These are phyloP conservation scores for Penicillium dipodomyicola DNA, from an alignment of 495 filamentous ascomycete genomes.

Conservation along the genomic window DNA sequence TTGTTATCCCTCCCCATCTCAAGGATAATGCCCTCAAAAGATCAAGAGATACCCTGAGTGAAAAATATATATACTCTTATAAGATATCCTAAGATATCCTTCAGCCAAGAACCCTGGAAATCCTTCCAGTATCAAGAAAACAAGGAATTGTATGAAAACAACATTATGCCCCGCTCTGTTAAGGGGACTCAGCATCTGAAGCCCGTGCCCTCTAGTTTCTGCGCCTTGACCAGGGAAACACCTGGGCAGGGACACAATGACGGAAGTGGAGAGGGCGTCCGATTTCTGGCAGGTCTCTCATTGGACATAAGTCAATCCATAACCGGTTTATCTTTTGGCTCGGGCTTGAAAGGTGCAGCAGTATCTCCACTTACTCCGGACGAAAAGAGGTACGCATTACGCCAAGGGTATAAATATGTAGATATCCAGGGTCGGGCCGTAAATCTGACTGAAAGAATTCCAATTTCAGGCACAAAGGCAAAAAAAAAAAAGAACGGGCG, in stretches of 20 bases:
- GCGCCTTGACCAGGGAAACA: slow-evolving; percentile 7
- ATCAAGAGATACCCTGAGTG: too few relatives aligned
- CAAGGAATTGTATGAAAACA: too few relatives aligned
- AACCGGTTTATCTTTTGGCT: slow-evolving; percentile 5
- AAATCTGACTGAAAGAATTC: slow-evolving; percentile 1
- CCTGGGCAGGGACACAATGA: slow-evolving; percentile 21
- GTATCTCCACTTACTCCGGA: background rate
- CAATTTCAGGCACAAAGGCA: background rate
- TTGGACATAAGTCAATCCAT: slow-evolving; percentile 6
- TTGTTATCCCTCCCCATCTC: background rate
- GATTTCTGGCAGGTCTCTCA: slow-evolving; percentile 6
- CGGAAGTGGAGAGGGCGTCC: slow-evolving; percentile 17
- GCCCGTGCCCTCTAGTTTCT: background rate
- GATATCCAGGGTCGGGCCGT: background rate
- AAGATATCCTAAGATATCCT: too few relatives aligned
- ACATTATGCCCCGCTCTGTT: too few relatives aligned
- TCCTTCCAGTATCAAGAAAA: too few relatives aligned
- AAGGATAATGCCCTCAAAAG: background rate
- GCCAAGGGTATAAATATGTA: background rate
- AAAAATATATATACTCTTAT: too few relatives aligned
- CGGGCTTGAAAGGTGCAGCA: background rate
- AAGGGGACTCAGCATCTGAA: background rate
- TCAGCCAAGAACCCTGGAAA: too few relatives aligned
- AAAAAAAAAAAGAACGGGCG: background rate
- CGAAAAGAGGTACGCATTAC: background rate